phyloP scores from a whole-genome alignment of 768 basidiomycete genomes.

The Tulasnella sp. region DNA sequence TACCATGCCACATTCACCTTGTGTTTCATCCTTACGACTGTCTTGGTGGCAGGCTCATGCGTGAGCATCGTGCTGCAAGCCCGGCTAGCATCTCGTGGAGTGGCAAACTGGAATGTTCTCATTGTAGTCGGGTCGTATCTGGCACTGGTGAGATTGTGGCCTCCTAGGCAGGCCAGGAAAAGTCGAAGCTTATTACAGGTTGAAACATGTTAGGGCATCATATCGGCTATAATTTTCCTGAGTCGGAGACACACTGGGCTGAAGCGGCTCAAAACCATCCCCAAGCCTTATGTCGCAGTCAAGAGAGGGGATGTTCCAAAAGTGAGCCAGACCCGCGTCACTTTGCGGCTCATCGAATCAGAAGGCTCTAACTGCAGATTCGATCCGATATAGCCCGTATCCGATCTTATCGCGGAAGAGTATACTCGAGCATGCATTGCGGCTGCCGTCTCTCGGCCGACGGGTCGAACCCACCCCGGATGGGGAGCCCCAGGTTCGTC shows the following conservation, averaged over 20 bases:
- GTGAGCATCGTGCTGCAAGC: conserved; percentile 29
- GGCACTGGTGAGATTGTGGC: conserved; percentile 25
- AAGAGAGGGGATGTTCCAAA: conserved; percentile 30
- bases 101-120: conserved; percentile 31
- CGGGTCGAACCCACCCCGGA: conserved; percentile 20
- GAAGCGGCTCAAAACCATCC: conserved; percentile 25
- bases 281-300: conserved; percentile 27
- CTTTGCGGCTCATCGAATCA: background rate
- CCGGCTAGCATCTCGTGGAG: conserved; percentile 2
- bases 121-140: conserved; percentile 30
- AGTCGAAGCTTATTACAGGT: conserved; percentile 6
- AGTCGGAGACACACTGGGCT: conserved; percentile 26
- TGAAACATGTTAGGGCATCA: conserved; percentile 18
- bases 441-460: conserved; percentile 19
- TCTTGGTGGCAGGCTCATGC: conserved; percentile 25
- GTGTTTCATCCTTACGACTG: conserved; percentile 20
- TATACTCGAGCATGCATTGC: conserved; percentile 29
- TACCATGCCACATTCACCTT: conserved; percentile 24
- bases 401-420: conserved; percentile 27
- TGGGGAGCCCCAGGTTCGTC: conserved; percentile 31
- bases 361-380: background rate
- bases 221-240: conserved; percentile 22
- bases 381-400: conserved; percentile 20
- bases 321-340: background rate
- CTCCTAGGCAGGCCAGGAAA: background rate